Evolutionary conservation across 2,329 filamentous ascomycete genomes (phyloP).

Genomic region (Neobulgaria alba): DNA sequence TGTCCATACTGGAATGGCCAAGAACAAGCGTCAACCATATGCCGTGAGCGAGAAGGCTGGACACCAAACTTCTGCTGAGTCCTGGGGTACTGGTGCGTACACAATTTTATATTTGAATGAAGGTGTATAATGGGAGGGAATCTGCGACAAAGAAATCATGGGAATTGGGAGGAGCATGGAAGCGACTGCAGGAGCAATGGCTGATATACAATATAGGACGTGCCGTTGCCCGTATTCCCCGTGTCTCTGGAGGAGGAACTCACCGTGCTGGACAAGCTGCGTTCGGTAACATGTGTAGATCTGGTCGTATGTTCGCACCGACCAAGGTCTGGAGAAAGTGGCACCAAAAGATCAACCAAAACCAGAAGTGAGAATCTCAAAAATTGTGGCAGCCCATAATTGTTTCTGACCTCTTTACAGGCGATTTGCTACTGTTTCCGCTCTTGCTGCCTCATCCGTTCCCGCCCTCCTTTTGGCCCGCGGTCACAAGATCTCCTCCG

Average conservation of each 20-base stretch:
- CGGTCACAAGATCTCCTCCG: constrained; percentile 85
- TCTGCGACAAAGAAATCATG: not conserved
- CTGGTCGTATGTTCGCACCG: constrained; percentile 99
- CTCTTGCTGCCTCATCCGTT: constrained; percentile 91
- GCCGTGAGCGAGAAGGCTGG: constrained; percentile 99
- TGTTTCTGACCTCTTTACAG: constrained; percentile 36
- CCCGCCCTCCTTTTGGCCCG: constrained; percentile 92
- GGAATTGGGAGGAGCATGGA: not conserved
- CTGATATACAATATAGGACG: constrained; percentile 54
- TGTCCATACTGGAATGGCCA: constrained; percentile 97
- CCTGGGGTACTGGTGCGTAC: constrained; percentile 94
- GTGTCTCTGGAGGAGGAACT: constrained; percentile 99
- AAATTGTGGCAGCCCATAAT: no score
- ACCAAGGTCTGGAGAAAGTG: constrained; percentile 99
- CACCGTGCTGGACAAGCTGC: constrained; percentile 99
- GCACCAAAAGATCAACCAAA: constrained; percentile 99
- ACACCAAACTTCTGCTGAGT: constrained; percentile 99
- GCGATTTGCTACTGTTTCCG: constrained; percentile 96
- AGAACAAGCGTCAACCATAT: constrained; percentile 99
- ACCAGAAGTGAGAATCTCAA: constrained; percentile 67
- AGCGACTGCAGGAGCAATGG: constrained; percentile 7
- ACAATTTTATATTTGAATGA: constrained; percentile 20
- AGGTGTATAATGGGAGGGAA: not conserved
- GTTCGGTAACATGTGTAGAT: constrained; percentile 99
- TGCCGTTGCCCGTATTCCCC: constrained; percentile 99